These are phyloP conservation scores for Hymenoscyphus linearis DNA, from an alignment of 2,329 filamentous ascomycete genomes.

Conservation along the genomic window DNA sequence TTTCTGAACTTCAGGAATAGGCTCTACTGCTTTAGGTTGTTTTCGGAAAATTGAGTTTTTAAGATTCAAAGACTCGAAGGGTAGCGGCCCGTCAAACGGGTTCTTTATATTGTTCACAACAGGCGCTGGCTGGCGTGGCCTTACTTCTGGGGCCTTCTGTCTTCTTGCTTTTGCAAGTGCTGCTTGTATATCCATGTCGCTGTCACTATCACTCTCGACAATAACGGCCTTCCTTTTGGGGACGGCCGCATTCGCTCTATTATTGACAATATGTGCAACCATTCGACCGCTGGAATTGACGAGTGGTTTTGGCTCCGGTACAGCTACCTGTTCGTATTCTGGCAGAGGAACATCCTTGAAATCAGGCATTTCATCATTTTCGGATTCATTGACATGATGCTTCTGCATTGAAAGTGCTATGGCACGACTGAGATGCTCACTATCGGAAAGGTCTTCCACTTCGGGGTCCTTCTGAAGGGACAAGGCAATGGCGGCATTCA, in stretches of 20 bases:
- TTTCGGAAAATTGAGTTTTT: slow-evolving; percentile 54
- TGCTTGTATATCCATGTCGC: slow-evolving; percentile 74
- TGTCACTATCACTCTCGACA: slow-evolving; percentile 53
- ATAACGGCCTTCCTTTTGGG: slow-evolving; percentile 35
- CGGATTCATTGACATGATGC: slow-evolving; percentile 41
- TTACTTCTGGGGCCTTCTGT: slow-evolving; percentile 43
- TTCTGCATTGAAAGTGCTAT: slow-evolving; percentile 79
- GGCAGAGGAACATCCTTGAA: slow-evolving; percentile 50
- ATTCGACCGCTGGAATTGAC: slow-evolving; percentile 48
- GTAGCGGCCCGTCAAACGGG: slow-evolving; percentile 73
- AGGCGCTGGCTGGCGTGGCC: slow-evolving; percentile 33
- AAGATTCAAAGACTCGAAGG: slow-evolving; percentile 81
- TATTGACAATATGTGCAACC: slow-evolving; percentile 71
- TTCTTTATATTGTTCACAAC: slow-evolving; percentile 51
- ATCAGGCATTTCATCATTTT: slow-evolving; percentile 35
- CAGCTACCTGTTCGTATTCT: slow-evolving; percentile 52
- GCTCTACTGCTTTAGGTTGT: slow-evolving; percentile 25
- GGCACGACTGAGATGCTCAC: slow-evolving; percentile 72
- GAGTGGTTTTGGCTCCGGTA: slow-evolving; percentile 46
- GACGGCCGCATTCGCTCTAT: slow-evolving; percentile 59
- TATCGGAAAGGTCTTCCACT: slow-evolving; percentile 46
- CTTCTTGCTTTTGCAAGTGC: slow-evolving; percentile 68
- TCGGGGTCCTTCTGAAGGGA: slow-evolving; percentile 56
- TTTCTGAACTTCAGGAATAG: slow-evolving; percentile 16
- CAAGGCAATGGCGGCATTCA: slow-evolving; percentile 75